Base-by-base conservation (phyloP, 495 filamentous ascomycete genomes). In the Lentithecium fluviatile region DNA sequence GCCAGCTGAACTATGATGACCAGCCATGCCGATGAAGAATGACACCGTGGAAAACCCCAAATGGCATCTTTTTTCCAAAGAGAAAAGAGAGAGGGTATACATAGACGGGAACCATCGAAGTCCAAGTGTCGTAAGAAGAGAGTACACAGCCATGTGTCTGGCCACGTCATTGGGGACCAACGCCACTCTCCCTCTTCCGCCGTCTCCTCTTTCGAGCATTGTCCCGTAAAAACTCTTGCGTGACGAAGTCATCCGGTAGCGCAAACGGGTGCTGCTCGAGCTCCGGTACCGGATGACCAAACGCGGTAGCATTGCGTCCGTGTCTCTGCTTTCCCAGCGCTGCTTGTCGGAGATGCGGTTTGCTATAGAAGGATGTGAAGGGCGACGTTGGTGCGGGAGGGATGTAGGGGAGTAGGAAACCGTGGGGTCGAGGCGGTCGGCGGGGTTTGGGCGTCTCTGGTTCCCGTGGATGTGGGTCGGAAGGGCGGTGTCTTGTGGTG, bases 331-430 rank as follows among this genome's bases (percentile, higher is more conserved):
- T 81, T 56, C 76, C 86, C 26, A 93, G 69, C 10, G 94, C 93
- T 11, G 85, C 81, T 2, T 85, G 87, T 34, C 93, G 88, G 45
- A 88, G 79, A 66, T 95, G 82, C 7, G 80, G 82, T 70, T 93
- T 91, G 13, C 77, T 53, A 72, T 88, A 97, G 76, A 96, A 96
- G 0, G 89, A 95, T 2, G 79, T 89, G 70, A 97, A 93, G 20
- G 90, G 88, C 64, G 80, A 83, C 15, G 80, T 75, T 10, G 80
- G 78, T 1, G 62, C 62, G 7, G 71, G 67, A 2, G 65, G 60
- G 7, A 50, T 53, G 7, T 51, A 37, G 12, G 68, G 58, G 5
- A 64, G 42, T 1, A 68, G 23, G 42, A 50, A 62, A 32, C 58
- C 64, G n/a, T 61, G 64, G 6, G 58, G 57, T 2, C 58, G 58